Base-by-base conservation (phyloP, 2,329 filamentous ascomycete species). In the Pseudofabraea citricarpa region DNA sequence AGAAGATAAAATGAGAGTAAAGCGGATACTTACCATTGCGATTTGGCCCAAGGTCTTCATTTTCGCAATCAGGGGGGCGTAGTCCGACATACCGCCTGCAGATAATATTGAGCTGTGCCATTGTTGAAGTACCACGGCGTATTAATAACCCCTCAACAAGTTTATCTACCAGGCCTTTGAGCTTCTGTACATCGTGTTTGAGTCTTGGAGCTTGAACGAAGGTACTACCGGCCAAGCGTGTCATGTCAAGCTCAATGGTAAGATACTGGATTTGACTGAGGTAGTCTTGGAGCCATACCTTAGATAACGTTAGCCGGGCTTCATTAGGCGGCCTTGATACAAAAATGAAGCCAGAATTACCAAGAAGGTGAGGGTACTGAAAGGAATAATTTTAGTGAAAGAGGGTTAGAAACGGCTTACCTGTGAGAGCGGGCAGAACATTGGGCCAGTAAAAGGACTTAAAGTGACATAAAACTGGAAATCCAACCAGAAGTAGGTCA, bases 381-480 rank as follows among this genome's bases (percentile, higher is more conserved):
- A 7, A 37, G 35, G 12, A 10, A 4, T 22, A 9, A 3, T 22
- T 22, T 8, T n/a, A 22, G 21, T 22, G 15, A 9, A 20, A 6
- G 18, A n/a, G 9, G 7, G 12, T 37, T 19, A 20, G 5, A 6
- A n/a, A 32, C n/a, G n/a, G 18, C 35, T 19, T 15, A 54, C 23
- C 24, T 54, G 42, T 3, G 58, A 53, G 10, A 62, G 47, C 2
- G 57, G 57, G 3, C 55, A 57, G 16, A 56, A 47, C 3, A 35
- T 24, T 7, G 54, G 51, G 2, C 51, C 52, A 23, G 45, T 55
- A 32, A 60, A 57, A 20, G 46, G 41, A 23, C 36, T 54, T 1
- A 59, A 33, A 0, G 60, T 61, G 38, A 60, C 47, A 37, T 62
- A 59, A 32, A 63, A 63, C 7, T 50, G 43, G 40, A 56, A 58